These are phyloP conservation scores for Radiomyces spectabilis DNA, from an alignment of 192 early-diverging fungal genomes.

Conservation along the genomic window DNA sequence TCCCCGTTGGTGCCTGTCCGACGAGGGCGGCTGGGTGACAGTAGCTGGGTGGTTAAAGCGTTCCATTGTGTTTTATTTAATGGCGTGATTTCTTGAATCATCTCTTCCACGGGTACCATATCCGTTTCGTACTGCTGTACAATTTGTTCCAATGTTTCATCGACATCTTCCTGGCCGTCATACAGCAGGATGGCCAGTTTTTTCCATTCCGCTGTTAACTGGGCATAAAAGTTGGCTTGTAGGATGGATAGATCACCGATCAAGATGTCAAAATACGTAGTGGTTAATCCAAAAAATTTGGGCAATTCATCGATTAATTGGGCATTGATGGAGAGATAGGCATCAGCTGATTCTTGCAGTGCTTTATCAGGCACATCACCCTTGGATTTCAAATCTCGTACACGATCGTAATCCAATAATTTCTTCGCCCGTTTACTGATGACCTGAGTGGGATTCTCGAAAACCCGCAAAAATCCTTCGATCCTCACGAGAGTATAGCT, in stretches of 20 bases:
- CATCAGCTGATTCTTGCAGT: slow-evolving; percentile 60
- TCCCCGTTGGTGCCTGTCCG: too few species aligned
- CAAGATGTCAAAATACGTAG: slow-evolving; percentile 55
- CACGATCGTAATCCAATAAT: slow-evolving; percentile 69
- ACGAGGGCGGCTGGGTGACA: too few species aligned
- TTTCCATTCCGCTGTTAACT: slow-evolving; percentile 24
- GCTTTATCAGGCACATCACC: slow-evolving; percentile 62
- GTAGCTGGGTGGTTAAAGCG: too few species aligned
- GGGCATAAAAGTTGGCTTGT: slow-evolving; percentile 46
- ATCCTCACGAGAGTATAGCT: slow-evolving; percentile 15
- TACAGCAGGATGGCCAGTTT: too few species aligned
- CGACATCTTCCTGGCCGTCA: too few species aligned
- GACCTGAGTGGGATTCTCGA: slow-evolving; percentile 57
- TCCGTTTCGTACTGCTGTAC: neutral
- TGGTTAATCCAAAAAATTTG: slow-evolving; percentile 47
- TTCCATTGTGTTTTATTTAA: too few species aligned
- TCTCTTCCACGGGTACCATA: too few species aligned
- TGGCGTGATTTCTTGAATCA: too few species aligned
- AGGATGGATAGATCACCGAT: slow-evolving; percentile 45
- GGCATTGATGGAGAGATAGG: slow-evolving; percentile 59
- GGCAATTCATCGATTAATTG: slow-evolving; percentile 72
- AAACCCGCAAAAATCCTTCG: slow-evolving; percentile 38
- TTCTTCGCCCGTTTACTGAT: slow-evolving; percentile 73
- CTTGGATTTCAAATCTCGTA: slow-evolving; percentile 45
- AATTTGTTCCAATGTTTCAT: too few species aligned